phyloP scores from a whole-genome alignment of 805 yeast species.

The Cyberlindnera japonica region DNA sequence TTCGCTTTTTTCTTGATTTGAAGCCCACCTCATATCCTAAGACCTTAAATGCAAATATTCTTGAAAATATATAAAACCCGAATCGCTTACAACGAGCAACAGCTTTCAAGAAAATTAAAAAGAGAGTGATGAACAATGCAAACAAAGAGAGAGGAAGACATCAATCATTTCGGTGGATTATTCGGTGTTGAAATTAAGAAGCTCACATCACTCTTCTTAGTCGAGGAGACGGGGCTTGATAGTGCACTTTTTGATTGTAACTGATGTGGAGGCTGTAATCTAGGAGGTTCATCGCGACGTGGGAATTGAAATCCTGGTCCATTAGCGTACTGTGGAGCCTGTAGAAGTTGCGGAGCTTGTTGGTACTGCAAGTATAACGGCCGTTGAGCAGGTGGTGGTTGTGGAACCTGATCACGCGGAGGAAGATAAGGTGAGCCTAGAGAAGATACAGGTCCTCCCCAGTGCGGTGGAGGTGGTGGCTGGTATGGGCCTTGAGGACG shows the following conservation, averaged over 20 bases:
- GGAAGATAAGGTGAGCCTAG: conserved; percentile 20
- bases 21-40: too few species aligned
- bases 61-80: background rate
- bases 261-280: conserved; percentile 7
- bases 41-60: background rate
- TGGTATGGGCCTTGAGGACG: conserved; percentile 5
- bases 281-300: conserved; percentile 5
- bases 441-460: conserved; percentile 1
- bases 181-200: conserved; percentile 27
- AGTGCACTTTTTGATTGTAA: conserved; percentile 5
- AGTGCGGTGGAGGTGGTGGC: conserved; percentile 4
- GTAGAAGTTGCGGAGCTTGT: conserved; percentile 4
- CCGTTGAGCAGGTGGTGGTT: conserved; percentile 3
- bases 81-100: too few species aligned
- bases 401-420: background rate
- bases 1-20: too few species aligned
- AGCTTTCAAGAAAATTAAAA: background rate
- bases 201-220: conserved; percentile 24
- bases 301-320: conserved; percentile 8
- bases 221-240: conserved; percentile 4
- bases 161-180: conserved; percentile 25
- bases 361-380: conserved; percentile 13
- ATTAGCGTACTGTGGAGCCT: background rate
- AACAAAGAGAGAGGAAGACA: background rate
- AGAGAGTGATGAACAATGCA: background rate